Base-by-base conservation (phyloP, 2,329 filamentous ascomycete genomes). In the Blastomyces emzantsi region DNA sequence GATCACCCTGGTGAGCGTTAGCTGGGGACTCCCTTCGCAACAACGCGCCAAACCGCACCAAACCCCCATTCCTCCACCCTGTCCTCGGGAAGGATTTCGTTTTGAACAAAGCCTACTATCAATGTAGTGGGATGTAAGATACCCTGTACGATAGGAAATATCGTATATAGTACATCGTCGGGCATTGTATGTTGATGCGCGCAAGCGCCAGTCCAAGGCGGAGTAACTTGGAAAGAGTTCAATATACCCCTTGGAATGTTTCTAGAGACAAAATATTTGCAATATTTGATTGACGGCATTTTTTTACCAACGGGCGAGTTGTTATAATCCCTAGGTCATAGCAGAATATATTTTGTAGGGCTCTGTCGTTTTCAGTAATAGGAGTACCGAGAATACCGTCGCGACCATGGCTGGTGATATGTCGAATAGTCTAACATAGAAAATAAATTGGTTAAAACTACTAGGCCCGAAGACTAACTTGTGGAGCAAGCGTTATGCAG, bases 381-480 rank as follows among this genome's bases (percentile, higher is more conserved):
- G 47, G 67, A 68, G 68, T 66, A 71, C 62, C 60, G 66, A 66
- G 64, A 72, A 22, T 55, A 70, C 63, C 64, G 68, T 63, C 64
- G 66, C 36, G 68, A 75, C 77, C 75, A 79, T 33, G 64, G 69
- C 62, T 68, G 74, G 70, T 78, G 70, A 71, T 79, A 80, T 25
- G 73, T 74, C 47, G 76, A 77, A 71, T 73, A 76, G 62, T 79
- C 76, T 72, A 66, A 61, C 13, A 57, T 13, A 52, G 22, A 1
- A 13, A 13, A 36, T 59, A 62, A 58, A 22, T n/a, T 43, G 30
- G n/a, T 59, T 19, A 56, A 59, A 62, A 63, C 64, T 28, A 11
- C n/a, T 22, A 28, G 45, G 9, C 36, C n/a, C n/a, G 6, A 36
- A 33, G 30, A 11, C 17, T 17, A 28, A 28, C 55, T 51, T 55